Percentiles rank a stretch among this genome's conserved stretches.
Conservation (phyloP, 352 stramenopile species). For the Pythium pectinolyticum region DNA sequence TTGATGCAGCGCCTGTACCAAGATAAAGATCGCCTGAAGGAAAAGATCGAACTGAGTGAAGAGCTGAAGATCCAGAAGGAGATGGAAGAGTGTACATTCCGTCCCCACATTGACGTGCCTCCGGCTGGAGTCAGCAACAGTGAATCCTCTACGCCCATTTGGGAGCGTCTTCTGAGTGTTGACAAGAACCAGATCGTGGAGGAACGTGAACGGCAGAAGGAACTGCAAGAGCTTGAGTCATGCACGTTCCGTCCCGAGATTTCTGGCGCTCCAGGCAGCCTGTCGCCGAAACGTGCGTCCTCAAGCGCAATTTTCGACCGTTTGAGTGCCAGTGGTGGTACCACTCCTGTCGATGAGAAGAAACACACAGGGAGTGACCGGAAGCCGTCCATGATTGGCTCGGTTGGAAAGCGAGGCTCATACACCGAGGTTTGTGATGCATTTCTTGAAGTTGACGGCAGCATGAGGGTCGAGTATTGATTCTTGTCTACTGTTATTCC, state of each 20-base stretch:
- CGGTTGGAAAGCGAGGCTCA: conserved; percentile 29
- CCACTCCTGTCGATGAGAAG: conserved; percentile 30
- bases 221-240: conserved; percentile 67
- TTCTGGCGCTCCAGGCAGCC: conserved; percentile 42
- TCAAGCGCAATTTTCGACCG: conserved; percentile 46
- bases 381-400: conserved; percentile 9
- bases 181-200: conserved; percentile 82
- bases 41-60: conserved; percentile 73
- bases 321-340: conserved; percentile 35
- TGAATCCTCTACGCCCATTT: conserved; percentile 52
- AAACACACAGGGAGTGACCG: conserved; percentile 33
- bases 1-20: conserved; percentile 70
- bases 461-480: conserved; percentile 22
- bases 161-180: conserved; percentile 71
- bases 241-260: conserved; percentile 86
- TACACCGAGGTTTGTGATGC: conserved; percentile 35
- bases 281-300: conserved; percentile 41
- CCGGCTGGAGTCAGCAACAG: conserved; percentile 32
- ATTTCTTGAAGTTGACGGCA: conserved; percentile 9
- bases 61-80: conserved; percentile 72
- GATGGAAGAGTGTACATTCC: conserved; percentile 81
- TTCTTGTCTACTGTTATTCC: conserved; percentile 11
- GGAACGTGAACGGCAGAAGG: conserved; percentile 69
- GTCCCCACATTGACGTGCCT: conserved; percentile 54
- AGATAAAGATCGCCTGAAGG: conserved; percentile 75